A percentile compares a stretch with the other conserved stretches of the same genome.
Evolutionary conservation across 2,329 filamentous ascomycete species (phyloP).

Genomic region (Phialemonium atrogriseum): DNA sequence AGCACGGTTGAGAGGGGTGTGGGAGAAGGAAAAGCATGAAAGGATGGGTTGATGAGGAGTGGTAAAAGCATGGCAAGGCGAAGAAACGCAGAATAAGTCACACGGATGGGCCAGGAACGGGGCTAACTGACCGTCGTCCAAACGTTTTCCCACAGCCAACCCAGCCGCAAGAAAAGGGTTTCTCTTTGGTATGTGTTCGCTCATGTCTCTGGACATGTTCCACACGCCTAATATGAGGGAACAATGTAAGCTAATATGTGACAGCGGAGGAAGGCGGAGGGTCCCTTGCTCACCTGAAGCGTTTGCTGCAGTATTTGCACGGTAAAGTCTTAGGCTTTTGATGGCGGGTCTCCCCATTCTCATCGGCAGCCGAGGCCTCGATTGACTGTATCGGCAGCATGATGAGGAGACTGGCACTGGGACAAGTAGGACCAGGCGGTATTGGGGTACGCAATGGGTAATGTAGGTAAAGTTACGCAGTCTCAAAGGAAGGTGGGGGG

Average conservation of each 20-base stretch:
- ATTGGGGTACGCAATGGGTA: conserved; percentile 16
- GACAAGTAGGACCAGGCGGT: conserved; percentile 6
- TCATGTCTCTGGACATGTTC: conserved; percentile 58
- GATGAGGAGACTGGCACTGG: conserved; percentile 4
- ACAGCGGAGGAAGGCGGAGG: conserved; percentile 16
- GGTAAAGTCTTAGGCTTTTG: conserved; percentile 55
- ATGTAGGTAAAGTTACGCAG: conserved; percentile 12
- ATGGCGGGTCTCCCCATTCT: conserved; percentile 42
- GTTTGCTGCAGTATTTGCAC: conserved; percentile 56
- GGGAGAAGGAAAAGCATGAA: background rate
- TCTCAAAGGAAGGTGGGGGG: conserved; percentile 12
- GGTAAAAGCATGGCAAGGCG: conserved; percentile 3
- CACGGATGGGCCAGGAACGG: conserved; percentile 7
- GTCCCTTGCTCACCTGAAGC: conserved; percentile 44
- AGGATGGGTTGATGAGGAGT: conserved; percentile 1
- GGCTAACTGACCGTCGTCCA: conserved; percentile 46
- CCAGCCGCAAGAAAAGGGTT: conserved; percentile 53
- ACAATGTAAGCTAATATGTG: conserved; percentile 31
- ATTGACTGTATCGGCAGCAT: conserved; percentile 48
- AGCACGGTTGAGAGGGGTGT: conserved; percentile 2
- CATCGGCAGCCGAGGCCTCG: conserved; percentile 37
- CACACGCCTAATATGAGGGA: conserved; percentile 42
- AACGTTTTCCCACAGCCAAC: conserved; percentile 54
- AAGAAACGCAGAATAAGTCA: conserved; percentile 7
- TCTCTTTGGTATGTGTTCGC: conserved; percentile 57